Base-by-base conservation (phyloP, 2,329 filamentous ascomycete species). In the Pestalotiopsis sp. region DNA sequence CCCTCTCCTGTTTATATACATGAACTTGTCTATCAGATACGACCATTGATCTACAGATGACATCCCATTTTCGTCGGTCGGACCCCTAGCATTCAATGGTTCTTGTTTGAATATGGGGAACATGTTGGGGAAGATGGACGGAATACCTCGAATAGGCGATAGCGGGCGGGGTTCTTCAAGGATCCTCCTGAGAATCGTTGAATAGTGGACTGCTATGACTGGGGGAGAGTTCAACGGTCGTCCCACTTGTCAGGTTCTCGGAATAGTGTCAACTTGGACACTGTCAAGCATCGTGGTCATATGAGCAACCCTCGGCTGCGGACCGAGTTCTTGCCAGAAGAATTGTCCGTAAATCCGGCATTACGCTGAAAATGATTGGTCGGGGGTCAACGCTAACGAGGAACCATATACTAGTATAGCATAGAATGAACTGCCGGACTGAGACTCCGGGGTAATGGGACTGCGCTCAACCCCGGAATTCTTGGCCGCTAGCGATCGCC, bases 381-480 rank as follows among this genome's bases (percentile, higher is more conserved):
- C 31, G 31, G 31, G 31, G 7, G 7, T 36, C 31, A 9, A 36
- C 31, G 31, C 31, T 36, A 36, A 36, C 31, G 31, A 36, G 31
- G 31, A 36, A 36, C 31, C 31, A 36, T 36, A 36, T 36, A 36
- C 31, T 36, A 36, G 31, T 36, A 36, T 36, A 36, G 31, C 31
- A 36, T 36, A 2, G 31, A 9, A 36, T 9, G 31, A 36, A 36
- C 31, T 36, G 31, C 31, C 31, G 31, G 31, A 36, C 31, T 36
- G 31, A 36, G 31, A 36, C 31, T 36, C 31, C 31, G 31, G 31
- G 31, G 31, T 36, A 36, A 9, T 36, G 2, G 31, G 7, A 36
- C 7, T 36, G 20, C n/a, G 12, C 17, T 61, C 25, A 69, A 39
- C 57, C 67, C 3, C 38, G 27, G 38, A 69, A 69, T 2, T 13